These are phyloP conservation scores for Scenedesmus sp. DNA, from an alignment of 163 green algal genomes.

Conservation along the genomic window DNA sequence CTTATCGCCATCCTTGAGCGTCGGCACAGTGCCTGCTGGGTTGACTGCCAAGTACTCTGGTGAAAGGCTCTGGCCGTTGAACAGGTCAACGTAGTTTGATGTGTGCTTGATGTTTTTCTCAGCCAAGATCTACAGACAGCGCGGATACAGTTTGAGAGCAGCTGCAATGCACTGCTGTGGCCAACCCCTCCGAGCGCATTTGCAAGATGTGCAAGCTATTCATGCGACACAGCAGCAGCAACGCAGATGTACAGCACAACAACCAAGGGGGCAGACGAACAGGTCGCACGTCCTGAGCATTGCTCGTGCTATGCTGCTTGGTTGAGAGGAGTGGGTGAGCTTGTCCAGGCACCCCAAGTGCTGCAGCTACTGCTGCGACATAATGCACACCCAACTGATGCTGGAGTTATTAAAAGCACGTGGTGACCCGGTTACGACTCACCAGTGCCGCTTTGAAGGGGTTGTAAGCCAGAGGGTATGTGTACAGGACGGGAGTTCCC, in stretches of 20 bases:
- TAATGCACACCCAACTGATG: not conserved
- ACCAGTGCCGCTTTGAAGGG: constrained; percentile 50
- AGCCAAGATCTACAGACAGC: not conserved
- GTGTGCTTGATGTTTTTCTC: constrained; percentile 44
- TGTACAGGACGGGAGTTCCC: constrained; percentile 24
- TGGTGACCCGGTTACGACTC: not conserved
- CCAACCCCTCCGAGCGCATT: not conserved
- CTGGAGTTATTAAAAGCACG: not conserved
- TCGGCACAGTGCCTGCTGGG: constrained; percentile 45
- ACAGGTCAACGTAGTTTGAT: constrained; percentile 19
- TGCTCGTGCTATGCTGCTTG: not conserved
- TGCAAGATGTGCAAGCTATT: not conserved
- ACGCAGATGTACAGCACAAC: not conserved
- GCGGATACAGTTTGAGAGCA: not conserved
- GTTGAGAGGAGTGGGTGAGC: not conserved
- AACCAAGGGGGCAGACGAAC: no score
- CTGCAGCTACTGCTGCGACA: not conserved
- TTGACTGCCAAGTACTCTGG: constrained; percentile 43
- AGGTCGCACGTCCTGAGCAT: no score
- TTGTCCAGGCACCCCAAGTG: not conserved
- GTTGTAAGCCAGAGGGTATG: constrained; percentile 52
- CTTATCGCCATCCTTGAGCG: constrained; percentile 18
- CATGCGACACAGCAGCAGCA: not conserved
- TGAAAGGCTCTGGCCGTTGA: constrained; percentile 44
- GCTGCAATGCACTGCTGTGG: not conserved